Conservation (phyloP, 2,329 filamentous ascomycete genomes). For the Aphanoascus verrucosus region DNA sequence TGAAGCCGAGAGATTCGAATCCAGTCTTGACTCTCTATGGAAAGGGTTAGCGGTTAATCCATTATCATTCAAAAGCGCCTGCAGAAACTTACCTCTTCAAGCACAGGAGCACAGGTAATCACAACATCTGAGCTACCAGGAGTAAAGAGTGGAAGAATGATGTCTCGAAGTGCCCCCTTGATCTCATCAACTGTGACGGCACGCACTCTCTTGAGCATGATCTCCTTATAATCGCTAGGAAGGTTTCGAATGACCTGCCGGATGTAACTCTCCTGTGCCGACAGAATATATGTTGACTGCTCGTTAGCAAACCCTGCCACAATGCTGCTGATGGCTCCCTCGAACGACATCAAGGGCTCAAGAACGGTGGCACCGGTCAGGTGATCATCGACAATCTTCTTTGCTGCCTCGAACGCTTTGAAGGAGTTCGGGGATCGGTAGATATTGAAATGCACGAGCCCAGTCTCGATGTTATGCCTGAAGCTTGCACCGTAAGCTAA, state of each 20-base stretch:
- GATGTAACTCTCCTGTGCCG: conserved; percentile 74
- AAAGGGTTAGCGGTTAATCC: conserved; percentile 16
- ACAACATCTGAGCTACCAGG: conserved; percentile 73
- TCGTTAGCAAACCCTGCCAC: conserved; percentile 80
- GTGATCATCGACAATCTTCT: conserved; percentile 62
- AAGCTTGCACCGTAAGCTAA: conserved; percentile 85
- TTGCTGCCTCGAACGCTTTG: conserved; percentile 71
- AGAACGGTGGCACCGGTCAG: conserved; percentile 60
- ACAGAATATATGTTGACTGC: conserved; percentile 71
- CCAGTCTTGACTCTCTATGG: conserved; percentile 61
- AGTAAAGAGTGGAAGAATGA: conserved; percentile 70
- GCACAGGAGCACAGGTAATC: conserved; percentile 73
- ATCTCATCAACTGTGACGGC: conserved; percentile 68
- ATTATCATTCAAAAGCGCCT: not conserved
- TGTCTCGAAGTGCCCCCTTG: conserved; percentile 58
- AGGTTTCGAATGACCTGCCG: conserved; percentile 68
- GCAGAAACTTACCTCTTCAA: conserved; percentile 60
- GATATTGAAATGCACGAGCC: conserved; percentile 71
- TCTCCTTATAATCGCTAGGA: conserved; percentile 64
- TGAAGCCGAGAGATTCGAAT: conserved; percentile 67
- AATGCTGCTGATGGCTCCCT: conserved; percentile 82
- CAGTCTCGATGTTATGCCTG: conserved; percentile 63
- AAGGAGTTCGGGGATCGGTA: conserved; percentile 83
- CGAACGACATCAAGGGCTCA: conserved; percentile 63
- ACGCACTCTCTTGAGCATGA: conserved; percentile 65